A percentile compares a stretch with the other conserved stretches of the same genome.
These are phyloP conservation scores for Lepidopterella palustris DNA, from an alignment of 495 filamentous ascomycete species.

Conservation along the genomic window DNA sequence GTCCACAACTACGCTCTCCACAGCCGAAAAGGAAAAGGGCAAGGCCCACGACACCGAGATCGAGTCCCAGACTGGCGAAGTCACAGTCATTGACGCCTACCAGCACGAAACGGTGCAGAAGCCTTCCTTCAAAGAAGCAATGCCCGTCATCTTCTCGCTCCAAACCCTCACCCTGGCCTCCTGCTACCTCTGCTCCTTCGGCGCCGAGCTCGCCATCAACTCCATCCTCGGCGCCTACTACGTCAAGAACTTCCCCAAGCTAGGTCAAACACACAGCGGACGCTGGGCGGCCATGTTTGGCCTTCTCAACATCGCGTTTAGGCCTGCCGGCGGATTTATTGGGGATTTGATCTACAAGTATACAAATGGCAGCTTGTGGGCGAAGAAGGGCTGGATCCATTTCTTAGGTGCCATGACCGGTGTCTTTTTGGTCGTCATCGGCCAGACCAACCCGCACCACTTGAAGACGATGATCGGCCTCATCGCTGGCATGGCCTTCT, in stretches of 20 bases:
- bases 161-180: slow-evolving; percentile 61
- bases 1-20: slow-evolving; percentile 28
- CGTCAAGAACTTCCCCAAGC: slow-evolving; percentile 62
- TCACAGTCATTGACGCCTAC: slow-evolving; percentile 48
- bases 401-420: slow-evolving; percentile 59
- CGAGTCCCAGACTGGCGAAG: slow-evolving; percentile 41
- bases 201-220: slow-evolving; percentile 81
- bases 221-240: slow-evolving; percentile 76
- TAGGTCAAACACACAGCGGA: slow-evolving; percentile 66
- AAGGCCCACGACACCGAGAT: slow-evolving; percentile 35
- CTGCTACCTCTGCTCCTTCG: slow-evolving; percentile 82
- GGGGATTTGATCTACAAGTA: slow-evolving; percentile 64
- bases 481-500: slow-evolving; percentile 66
- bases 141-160: slow-evolving; percentile 43
- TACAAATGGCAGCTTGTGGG: slow-evolving; percentile 55
- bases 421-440: slow-evolving; percentile 63
- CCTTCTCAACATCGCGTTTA: slow-evolving; percentile 70
- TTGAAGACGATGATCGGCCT: slow-evolving; percentile 69
- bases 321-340: slow-evolving; percentile 68
- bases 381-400: slow-evolving; percentile 68
- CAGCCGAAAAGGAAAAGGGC: slow-evolving; percentile 26
- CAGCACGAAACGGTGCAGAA: slow-evolving; percentile 59
- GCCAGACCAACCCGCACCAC: slow-evolving; percentile 52
- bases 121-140: slow-evolving; percentile 55
- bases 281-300: slow-evolving; percentile 89